phyloP scores from a whole-genome alignment of 495 filamentous ascomycete genomes.

The Hypoxylon fragiforme region DNA sequence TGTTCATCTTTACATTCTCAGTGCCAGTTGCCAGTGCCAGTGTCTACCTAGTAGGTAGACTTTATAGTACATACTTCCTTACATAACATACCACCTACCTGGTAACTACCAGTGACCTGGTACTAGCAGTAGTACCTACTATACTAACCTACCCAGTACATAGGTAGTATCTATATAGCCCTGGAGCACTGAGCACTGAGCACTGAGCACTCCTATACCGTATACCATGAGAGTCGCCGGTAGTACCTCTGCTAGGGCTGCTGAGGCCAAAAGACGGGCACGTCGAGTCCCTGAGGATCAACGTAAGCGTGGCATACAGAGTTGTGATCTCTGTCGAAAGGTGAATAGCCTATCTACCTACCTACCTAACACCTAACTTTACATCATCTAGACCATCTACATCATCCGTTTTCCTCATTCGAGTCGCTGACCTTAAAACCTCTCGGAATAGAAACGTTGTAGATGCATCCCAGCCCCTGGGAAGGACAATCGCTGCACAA shows the following conservation, averaged over 20 bases:
- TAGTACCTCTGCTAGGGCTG: conserved; percentile 4
- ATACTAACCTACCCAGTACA: too few relatives aligned
- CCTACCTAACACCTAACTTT: not conserved
- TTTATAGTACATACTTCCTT: not conserved
- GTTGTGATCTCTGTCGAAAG: conserved; percentile 39
- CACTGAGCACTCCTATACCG: conserved; percentile 9
- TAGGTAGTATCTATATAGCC: not conserved
- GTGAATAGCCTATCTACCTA: not conserved
- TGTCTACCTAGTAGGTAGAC: not conserved
- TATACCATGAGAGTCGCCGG: not conserved
- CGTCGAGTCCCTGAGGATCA: conserved; percentile 40
- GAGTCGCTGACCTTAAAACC: too few relatives aligned
- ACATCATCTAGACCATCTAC: too few relatives aligned
- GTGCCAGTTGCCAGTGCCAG: not conserved
- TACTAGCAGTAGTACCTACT: not conserved
- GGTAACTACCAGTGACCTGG: not conserved
- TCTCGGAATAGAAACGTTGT: conserved; percentile 35
- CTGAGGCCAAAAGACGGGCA: conserved; percentile 15
- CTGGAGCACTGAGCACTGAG: too few relatives aligned
- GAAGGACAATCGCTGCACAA: conserved; percentile 36
- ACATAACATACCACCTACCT: too few relatives aligned
- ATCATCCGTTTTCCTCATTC: too few relatives aligned
- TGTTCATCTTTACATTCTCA: not conserved
- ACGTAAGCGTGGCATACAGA: conserved; percentile 37
- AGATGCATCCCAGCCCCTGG: conserved; percentile 41